Percentiles rank a stretch among this genome's conserved stretches.
Conservation (phyloP, 2,329 filamentous ascomycete species). For the Tolypocladium sp. region DNA sequence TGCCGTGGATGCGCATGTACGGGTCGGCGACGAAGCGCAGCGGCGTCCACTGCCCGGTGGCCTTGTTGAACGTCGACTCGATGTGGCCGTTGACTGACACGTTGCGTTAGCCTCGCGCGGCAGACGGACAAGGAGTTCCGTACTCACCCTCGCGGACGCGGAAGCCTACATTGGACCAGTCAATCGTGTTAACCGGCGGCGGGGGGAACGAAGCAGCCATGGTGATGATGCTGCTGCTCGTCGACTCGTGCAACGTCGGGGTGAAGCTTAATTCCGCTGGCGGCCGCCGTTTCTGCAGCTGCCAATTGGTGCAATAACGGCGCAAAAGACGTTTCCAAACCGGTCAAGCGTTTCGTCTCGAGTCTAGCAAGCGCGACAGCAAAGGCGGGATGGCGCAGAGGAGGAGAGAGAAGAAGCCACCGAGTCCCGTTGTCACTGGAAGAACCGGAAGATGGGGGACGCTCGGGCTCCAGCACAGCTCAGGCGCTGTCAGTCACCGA, state of each 20-base stretch:
- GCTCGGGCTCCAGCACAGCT: not conserved
- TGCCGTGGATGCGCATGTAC: constrained; percentile 82
- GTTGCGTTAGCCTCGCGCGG: not conserved
- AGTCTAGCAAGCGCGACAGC: not conserved
- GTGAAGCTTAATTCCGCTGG: not conserved
- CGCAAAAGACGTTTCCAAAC: not conserved
- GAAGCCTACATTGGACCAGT: constrained; percentile 93
- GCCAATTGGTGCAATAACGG: not conserved
- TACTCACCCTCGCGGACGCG: constrained; percentile 72
- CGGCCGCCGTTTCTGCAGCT: not conserved
- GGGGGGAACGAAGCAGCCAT: constrained; percentile 59
- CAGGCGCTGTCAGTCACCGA: not conserved
- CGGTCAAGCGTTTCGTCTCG: not conserved
- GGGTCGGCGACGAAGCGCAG: constrained; percentile 76
- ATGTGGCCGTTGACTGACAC: constrained; percentile 81
- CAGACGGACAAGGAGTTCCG: not conserved
- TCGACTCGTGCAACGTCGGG: not conserved
- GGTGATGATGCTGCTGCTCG: constrained; percentile 12
- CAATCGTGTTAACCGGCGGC: constrained; percentile 69
- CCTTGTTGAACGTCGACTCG: constrained; percentile 71
- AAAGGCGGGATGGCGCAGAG: not conserved
- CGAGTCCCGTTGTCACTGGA: not conserved
- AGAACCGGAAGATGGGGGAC: not conserved
- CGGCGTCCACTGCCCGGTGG: constrained; percentile 67
- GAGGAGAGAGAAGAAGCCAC: not conserved